Conservation (phyloP, 2,329 filamentous ascomycete genomes). For the Coniochaeta ligniaria region DNA sequence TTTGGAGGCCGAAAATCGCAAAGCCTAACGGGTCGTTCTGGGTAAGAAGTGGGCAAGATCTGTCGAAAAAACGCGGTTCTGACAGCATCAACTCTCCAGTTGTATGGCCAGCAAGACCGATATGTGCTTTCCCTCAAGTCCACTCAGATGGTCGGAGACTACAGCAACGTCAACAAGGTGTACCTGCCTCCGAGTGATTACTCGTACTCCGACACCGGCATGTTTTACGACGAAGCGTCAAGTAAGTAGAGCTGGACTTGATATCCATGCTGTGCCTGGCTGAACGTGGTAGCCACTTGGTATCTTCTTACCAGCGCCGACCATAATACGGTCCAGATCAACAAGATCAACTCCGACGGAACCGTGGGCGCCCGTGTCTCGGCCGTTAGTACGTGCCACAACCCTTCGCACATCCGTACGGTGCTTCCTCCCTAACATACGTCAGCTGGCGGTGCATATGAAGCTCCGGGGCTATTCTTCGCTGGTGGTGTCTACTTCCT, state of each 20-base stretch:
- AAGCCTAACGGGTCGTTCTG: slow-evolving; percentile 31
- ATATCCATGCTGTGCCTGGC: not conserved
- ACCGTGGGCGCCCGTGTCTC: slow-evolving; percentile 22
- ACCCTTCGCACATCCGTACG: not conserved
- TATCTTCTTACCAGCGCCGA: slow-evolving; percentile 31
- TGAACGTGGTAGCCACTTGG: slow-evolving; percentile 19
- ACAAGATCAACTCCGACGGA: slow-evolving; percentile 27
- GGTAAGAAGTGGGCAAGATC: slow-evolving; percentile 13
- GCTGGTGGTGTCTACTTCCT: slow-evolving; percentile 24
- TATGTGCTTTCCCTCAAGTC: slow-evolving; percentile 28
- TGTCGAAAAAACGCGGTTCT: not conserved
- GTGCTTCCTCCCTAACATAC: not conserved
- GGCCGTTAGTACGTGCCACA: slow-evolving; percentile 14
- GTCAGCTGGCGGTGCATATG: slow-evolving; percentile 21
- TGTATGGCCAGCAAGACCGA: slow-evolving; percentile 31
- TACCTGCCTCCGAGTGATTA: slow-evolving; percentile 27
- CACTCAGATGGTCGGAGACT: slow-evolving; percentile 20
- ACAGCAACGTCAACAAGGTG: slow-evolving; percentile 22
- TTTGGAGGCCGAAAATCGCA: slow-evolving; percentile 32
- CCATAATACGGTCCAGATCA: slow-evolving; percentile 32
- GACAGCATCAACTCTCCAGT: slow-evolving; percentile 9
- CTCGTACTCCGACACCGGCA: slow-evolving; percentile 31
- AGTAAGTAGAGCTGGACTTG: slow-evolving; percentile 4
- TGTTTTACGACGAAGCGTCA: slow-evolving; percentile 26
- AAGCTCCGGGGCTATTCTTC: slow-evolving; percentile 26